Percentiles rank a stretch among this genome's conserved stretches.
phyloP scores from a whole-genome alignment of 192 early-diverging fungal species.

The Backusella sp. region DNA sequence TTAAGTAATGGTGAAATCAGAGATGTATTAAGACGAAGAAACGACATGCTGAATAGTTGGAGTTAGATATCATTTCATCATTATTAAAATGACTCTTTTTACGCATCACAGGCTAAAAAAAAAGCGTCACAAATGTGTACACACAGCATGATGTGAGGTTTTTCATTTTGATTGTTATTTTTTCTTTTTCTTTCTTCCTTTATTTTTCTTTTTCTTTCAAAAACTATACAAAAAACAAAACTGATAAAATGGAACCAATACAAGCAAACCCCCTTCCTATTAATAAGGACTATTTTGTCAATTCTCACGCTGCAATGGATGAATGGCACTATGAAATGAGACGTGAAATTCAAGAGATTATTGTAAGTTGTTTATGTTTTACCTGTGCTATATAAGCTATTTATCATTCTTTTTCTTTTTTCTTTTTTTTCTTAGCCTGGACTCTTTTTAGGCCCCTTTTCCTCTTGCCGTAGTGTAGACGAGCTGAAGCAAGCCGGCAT shows the following conservation, averaged over 20 bases:
- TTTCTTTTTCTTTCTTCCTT: constrained; percentile 13
- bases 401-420: neutral
- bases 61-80: neutral
- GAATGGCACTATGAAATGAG: constrained; percentile 78
- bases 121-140: neutral
- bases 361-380: constrained; percentile 31
- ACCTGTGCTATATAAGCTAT: neutral
- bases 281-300: constrained; percentile 13
- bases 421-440: constrained; percentile 40
- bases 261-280: neutral
- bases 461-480: constrained; percentile 58
- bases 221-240: neutral
- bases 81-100: neutral
- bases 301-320: constrained; percentile 14
- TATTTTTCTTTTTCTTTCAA: neutral
- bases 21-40: constrained; percentile 29
- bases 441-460: constrained; percentile 80
- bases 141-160: neutral
- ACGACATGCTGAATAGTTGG: constrained; percentile 30
- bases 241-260: neutral
- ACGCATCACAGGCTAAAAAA: neutral
- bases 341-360: constrained; percentile 78
- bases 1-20: constrained; percentile 19
- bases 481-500: constrained; percentile 57
- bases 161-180: neutral